These are phyloP conservation scores for Russula abietina DNA, from an alignment of 768 basidiomycete species.

Conservation along the genomic window DNA sequence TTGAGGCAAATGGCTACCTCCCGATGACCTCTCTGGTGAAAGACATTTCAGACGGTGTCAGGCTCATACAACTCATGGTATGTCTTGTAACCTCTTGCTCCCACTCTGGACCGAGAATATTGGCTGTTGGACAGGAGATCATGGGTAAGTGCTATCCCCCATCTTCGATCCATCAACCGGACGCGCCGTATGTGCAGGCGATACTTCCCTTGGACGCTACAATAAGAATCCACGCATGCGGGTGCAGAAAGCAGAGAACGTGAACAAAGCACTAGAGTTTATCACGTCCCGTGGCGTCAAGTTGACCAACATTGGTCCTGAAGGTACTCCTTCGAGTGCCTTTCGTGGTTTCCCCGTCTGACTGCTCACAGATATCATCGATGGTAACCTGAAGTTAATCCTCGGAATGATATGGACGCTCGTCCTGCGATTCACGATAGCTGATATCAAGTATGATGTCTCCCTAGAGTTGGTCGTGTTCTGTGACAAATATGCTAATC, in stretches of 20 bases:
- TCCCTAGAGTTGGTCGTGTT: neutral
- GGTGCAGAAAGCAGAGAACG: slow-evolving; percentile 97
- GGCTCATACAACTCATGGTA: slow-evolving; percentile 92
- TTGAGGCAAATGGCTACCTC: slow-evolving; percentile 78
- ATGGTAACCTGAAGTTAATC: slow-evolving; percentile 96
- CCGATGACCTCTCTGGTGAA: slow-evolving; percentile 84
- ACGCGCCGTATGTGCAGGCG: slow-evolving; percentile 45
- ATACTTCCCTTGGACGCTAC: slow-evolving; percentile 90
- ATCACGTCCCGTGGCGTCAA: slow-evolving; percentile 92
- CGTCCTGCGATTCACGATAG: slow-evolving; percentile 95
- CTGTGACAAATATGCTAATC: neutral
- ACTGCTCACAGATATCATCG: slow-evolving; percentile 77
- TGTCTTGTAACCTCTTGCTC: slow-evolving; percentile 13
- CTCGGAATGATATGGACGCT: slow-evolving; percentile 99
- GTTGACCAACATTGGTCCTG: slow-evolving; percentile 95
- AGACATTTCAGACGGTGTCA: slow-evolving; percentile 93
- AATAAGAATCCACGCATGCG: slow-evolving; percentile 86
- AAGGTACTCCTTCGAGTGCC: slow-evolving; percentile 46
- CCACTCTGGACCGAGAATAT: slow-evolving; percentile 2
- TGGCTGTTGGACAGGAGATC: slow-evolving; percentile 65
- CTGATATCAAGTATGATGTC: slow-evolving; percentile 81
- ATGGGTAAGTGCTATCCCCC: slow-evolving; percentile 57
- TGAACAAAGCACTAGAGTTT: slow-evolving; percentile 93
- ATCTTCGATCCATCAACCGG: slow-evolving; percentile 1
- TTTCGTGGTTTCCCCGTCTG: slow-evolving; percentile 7